Conservation (phyloP, 2,329 filamentous ascomycete species). For the Stemphylium vesicarium region DNA sequence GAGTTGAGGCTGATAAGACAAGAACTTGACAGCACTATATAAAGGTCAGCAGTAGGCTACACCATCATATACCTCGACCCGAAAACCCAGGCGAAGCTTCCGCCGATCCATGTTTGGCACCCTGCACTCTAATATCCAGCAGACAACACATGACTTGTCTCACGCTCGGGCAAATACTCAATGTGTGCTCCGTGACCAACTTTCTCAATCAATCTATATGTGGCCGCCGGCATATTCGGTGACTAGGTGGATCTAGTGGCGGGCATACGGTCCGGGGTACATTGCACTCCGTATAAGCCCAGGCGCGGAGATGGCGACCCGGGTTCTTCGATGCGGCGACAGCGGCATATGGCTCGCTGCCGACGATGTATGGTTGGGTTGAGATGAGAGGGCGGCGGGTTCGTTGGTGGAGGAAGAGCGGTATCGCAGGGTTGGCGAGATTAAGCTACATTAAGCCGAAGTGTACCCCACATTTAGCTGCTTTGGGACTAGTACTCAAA, state of each 20-base stretch:
- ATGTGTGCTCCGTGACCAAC: constrained; percentile 30
- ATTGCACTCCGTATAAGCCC: constrained; percentile 7
- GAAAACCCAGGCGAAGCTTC: constrained; percentile 19
- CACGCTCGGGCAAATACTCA: constrained; percentile 9
- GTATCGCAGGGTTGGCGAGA: constrained; percentile 11
- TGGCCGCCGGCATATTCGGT: constrained; percentile 37
- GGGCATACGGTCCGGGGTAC: constrained; percentile 44
- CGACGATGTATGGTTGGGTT: neutral
- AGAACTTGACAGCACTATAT: constrained; percentile 23
- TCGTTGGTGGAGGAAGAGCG: constrained; percentile 6
- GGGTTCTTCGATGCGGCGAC: constrained; percentile 4
- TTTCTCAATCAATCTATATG: constrained; percentile 45
- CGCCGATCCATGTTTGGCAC: constrained; percentile 11
- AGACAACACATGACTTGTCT: constrained; percentile 27
- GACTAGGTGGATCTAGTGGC: constrained; percentile 33
- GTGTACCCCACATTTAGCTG: constrained; percentile 15
- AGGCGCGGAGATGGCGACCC: constrained; percentile 7
- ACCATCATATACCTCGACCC: constrained; percentile 1
- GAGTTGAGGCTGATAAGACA: neutral
- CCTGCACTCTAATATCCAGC: constrained; percentile 29
- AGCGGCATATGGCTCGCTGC: constrained; percentile 6
- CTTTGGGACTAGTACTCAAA: neutral
- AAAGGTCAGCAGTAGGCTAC: constrained; percentile 9
- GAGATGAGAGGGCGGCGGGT: neutral
- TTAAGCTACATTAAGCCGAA: constrained; percentile 23